Base-by-base conservation (phyloP, 1,284 basidiomycete genomes). In the Trichosporon inkin region DNA sequence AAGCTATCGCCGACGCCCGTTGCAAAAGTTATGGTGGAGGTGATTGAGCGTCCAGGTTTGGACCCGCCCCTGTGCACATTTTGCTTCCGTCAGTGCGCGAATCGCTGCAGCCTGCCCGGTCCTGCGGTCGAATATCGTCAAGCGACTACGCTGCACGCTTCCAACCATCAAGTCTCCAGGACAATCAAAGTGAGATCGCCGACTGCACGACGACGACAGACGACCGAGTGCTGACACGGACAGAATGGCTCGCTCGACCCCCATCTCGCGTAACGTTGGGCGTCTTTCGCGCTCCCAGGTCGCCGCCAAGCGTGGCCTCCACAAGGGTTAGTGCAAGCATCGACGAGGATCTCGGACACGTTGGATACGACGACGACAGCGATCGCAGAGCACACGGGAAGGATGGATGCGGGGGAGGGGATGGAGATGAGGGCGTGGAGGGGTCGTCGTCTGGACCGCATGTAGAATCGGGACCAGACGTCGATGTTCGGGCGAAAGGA, bases 211-310 rank as follows among this genome's bases (percentile, higher is more conserved):
- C 57, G 35, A 32, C 56, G 28, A 52, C 56, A 53, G 32, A 61
- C 54, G 41, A 34, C n/a, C 32, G 38, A 34, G 17, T 53, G 34
- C 55, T 60, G 20, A 60, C 57, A 4, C 24, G 28, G 19, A 57
- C 74, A 89, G 87, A 49, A 95, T 96, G 92, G 91, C 91, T 81
- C 90, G 92, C 83, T 90, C 85, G 81, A 88, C 88, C 82, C 85
- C 88, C 82, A 81, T 93, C 80, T 86, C 85, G 77, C 86, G 88
- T 71, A 84, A 88, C 80, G 82, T 95, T 79, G 89, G 90, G 70
- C 89, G 90, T 76, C 82, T 88, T 77, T 90, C 89, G 66, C 85
- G 87, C 74, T 90, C 89, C 60, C 85, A 87, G 79, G 86, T 90
- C 69, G 86, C 83, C 81, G 84, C 87, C 71, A 87, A 87, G 79